These are phyloP conservation scores for Aspergillus neoniger DNA, from an alignment of 2,329 filamentous ascomycete species.

Conservation along the genomic window DNA sequence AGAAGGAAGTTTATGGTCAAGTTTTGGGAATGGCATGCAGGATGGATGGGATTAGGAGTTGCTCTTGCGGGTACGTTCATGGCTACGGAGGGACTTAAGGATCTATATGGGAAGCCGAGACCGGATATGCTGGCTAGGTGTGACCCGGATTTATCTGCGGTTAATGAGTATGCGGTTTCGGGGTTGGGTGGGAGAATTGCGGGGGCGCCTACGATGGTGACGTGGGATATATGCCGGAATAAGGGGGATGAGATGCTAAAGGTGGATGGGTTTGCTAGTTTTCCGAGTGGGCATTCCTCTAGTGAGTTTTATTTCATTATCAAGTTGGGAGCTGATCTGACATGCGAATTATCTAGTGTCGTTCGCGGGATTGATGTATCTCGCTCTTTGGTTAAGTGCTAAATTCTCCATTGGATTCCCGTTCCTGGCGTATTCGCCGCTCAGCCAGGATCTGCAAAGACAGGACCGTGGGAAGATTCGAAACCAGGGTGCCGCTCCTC, in stretches of 20 bases:
- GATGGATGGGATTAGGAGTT: conserved; percentile 78
- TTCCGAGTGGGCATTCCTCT: conserved; percentile 75
- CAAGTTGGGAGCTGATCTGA: not conserved
- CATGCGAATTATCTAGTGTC: conserved; percentile 51
- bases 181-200: conserved; percentile 56
- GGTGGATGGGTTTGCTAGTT: conserved; percentile 82
- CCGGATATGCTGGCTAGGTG: conserved; percentile 71
- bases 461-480: conserved; percentile 54
- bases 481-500: conserved; percentile 77
- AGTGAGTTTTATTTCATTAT: conserved; percentile 44
- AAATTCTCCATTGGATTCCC: conserved; percentile 52
- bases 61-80: conserved; percentile 73
- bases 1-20: conserved; percentile 74
- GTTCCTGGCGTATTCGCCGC: conserved; percentile 36
- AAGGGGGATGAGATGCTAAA: conserved; percentile 55
- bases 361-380: conserved; percentile 78
- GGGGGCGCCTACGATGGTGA: conserved; percentile 68
- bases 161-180: conserved; percentile 63
- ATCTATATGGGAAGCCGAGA: conserved; percentile 64
- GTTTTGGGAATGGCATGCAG: conserved; percentile 86
- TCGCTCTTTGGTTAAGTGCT: conserved; percentile 79
- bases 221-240: conserved; percentile 73
- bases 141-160: conserved; percentile 68
- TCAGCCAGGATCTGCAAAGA: conserved; percentile 25
- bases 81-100: conserved; percentile 85